phyloP scores from a whole-genome alignment of 176 grass and related monocot genomes.

The Coix lacrymajobi region DNA sequence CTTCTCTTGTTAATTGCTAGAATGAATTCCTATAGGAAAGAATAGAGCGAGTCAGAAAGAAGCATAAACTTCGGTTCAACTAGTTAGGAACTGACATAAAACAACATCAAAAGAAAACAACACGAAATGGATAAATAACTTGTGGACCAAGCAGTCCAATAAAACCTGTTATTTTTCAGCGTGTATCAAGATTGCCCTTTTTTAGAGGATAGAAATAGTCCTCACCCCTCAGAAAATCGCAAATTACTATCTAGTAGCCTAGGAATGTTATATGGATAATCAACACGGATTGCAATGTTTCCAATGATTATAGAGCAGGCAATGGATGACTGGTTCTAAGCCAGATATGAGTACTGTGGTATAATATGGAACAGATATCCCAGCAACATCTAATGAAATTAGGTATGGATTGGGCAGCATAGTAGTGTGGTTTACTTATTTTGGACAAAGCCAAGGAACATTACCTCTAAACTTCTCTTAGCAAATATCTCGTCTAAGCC shows the following conservation, averaged over 20 bases:
- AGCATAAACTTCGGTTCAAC: background rate
- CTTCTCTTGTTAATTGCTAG: background rate
- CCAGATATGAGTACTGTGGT: background rate
- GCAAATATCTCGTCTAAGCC: slow-evolving; percentile 38
- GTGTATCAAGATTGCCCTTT: background rate
- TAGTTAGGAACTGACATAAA: slow-evolving; percentile 11
- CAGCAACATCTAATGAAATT: slow-evolving; percentile 10
- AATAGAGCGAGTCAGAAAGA: background rate
- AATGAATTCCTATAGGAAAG: background rate
- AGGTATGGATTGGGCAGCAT: background rate
- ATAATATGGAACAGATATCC: background rate
- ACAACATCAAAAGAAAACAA: slow-evolving; percentile 10
- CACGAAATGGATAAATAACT: background rate
- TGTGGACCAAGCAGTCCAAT: background rate
- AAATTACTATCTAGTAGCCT: background rate
- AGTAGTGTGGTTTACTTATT: slow-evolving; percentile 3
- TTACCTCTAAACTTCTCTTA: slow-evolving; percentile 49
- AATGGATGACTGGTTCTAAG: background rate
- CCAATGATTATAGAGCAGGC: background rate
- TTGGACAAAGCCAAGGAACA: slow-evolving; percentile 4
- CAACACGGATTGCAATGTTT: background rate
- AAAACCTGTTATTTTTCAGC: background rate
- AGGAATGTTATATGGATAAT: background rate
- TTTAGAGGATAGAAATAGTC: slow-evolving; percentile 3
- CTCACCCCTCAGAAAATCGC: background rate